Conservation (phyloP, 805 yeast genomes). For the Teunomyces tritomae region DNA sequence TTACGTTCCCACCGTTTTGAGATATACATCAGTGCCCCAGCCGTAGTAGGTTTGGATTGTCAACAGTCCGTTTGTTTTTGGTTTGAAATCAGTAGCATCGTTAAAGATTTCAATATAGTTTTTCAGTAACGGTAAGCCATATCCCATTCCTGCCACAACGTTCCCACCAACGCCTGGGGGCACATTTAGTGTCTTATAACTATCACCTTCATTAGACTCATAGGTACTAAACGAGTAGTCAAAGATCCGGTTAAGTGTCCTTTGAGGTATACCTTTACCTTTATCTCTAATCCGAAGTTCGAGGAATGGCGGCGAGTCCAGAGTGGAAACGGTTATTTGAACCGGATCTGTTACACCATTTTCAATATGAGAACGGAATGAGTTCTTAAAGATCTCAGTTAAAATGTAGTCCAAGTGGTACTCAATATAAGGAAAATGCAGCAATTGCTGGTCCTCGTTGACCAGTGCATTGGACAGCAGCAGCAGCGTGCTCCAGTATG, state of each 20-base stretch:
- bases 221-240: conserved; percentile 86
- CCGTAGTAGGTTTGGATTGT: conserved; percentile 41
- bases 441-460: conserved; percentile 48
- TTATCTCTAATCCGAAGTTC: conserved; percentile 79
- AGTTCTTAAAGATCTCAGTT: conserved; percentile 83
- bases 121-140: conserved; percentile 82
- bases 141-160: conserved; percentile 91
- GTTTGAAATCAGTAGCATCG: conserved; percentile 21
- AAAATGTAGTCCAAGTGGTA: conserved; percentile 84
- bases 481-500: conserved; percentile 28
- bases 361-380: conserved; percentile 87
- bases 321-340: conserved; percentile 35
- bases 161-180: conserved; percentile 72
- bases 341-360: conserved; percentile 42
- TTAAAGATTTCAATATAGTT: conserved; percentile 42
- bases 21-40: conserved; percentile 46
- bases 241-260: conserved; percentile 63
- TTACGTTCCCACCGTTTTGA: conserved; percentile 35
- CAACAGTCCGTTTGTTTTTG: conserved; percentile 36
- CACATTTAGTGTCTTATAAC: conserved; percentile 59
- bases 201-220: conserved; percentile 55
- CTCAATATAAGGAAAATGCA: conserved; percentile 73
- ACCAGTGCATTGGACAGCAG: conserved; percentile 1
- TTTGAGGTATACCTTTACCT: conserved; percentile 85
- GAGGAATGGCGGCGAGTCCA: conserved; percentile 40